Percentiles rank a stretch among this genome's conserved stretches.
phyloP scores from a whole-genome alignment of 179 eudicot species.

The Camellia oleifera region DNA sequence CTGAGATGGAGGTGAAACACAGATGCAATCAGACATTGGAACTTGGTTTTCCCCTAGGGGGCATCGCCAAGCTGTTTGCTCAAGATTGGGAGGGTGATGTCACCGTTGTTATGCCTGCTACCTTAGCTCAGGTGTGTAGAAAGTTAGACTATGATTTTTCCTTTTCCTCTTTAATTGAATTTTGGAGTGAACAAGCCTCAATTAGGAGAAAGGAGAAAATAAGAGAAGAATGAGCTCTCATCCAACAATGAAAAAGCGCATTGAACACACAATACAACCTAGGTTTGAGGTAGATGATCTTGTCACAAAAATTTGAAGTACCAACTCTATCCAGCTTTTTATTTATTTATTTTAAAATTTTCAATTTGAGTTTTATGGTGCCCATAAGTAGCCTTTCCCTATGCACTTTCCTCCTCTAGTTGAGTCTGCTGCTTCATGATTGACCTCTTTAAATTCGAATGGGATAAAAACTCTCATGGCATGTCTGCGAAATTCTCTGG shows the following conservation, averaged over 20 bases:
- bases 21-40: conserved; percentile 89
- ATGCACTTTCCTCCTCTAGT: background rate
- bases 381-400: background rate
- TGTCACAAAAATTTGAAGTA: background rate
- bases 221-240: background rate
- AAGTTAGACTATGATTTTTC: background rate
- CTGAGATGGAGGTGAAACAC: conserved; percentile 98
- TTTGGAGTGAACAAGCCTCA: background rate
- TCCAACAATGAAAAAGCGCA: background rate
- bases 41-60: conserved; percentile 88
- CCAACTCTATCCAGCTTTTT: no score
- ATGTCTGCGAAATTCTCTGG: background rate
- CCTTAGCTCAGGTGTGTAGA: conserved; percentile 76
- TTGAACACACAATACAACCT: background rate
- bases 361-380: background rate
- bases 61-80: conserved; percentile 90
- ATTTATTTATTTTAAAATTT: background rate
- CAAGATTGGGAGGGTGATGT: conserved; percentile 99
- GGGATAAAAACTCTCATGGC: background rate
- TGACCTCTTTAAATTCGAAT: background rate
- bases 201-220: no score
- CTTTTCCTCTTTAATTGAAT: background rate
- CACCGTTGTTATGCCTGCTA: conserved; percentile 97
- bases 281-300: background rate
- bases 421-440: background rate